phyloP scores from a whole-genome alignment of 2,329 filamentous ascomycete species.

The Lasiodiplodia theobromae region DNA sequence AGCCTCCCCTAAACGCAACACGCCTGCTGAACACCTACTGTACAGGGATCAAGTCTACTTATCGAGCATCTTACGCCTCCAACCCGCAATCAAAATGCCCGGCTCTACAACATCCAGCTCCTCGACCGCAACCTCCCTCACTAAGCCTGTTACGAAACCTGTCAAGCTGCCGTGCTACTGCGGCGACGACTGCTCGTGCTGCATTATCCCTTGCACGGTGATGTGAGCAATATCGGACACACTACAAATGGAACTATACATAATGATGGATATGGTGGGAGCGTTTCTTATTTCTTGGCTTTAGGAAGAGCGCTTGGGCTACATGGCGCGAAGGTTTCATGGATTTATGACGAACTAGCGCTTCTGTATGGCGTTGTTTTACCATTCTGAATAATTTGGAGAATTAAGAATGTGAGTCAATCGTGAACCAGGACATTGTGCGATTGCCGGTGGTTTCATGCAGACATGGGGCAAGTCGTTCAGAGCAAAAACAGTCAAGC shows the following conservation, averaged over 20 bases:
- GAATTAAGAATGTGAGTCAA: too few species aligned
- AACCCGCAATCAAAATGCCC: slow-evolving; percentile 10
- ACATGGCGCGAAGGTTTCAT: too few species aligned
- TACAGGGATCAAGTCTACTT: neutral
- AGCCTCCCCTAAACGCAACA: neutral
- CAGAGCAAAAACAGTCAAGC: slow-evolving; percentile 1
- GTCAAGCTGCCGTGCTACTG: slow-evolving; percentile 39
- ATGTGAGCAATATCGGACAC: slow-evolving; percentile 36
- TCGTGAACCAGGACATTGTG: too few species aligned
- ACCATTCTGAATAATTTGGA: neutral
- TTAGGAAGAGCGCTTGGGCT: neutral
- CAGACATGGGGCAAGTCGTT: neutral
- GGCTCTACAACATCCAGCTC: slow-evolving; percentile 27
- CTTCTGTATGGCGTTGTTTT: neutral
- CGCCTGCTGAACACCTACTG: neutral
- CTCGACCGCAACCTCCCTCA: slow-evolving; percentile 39
- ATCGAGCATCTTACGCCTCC: neutral
- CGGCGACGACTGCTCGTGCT: slow-evolving; percentile 37
- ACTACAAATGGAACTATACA: neutral
- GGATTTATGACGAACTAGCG: neutral
- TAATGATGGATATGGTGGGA: neutral
- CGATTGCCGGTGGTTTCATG: neutral
- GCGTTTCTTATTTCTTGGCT: neutral
- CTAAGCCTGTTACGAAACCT: slow-evolving; percentile 38
- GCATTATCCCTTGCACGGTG: slow-evolving; percentile 46